Evolutionary conservation across 257 asterid genomes (phyloP), one percentile per base, ranked within the genome.

Genomic region (Jacaranda copaia): DNA sequence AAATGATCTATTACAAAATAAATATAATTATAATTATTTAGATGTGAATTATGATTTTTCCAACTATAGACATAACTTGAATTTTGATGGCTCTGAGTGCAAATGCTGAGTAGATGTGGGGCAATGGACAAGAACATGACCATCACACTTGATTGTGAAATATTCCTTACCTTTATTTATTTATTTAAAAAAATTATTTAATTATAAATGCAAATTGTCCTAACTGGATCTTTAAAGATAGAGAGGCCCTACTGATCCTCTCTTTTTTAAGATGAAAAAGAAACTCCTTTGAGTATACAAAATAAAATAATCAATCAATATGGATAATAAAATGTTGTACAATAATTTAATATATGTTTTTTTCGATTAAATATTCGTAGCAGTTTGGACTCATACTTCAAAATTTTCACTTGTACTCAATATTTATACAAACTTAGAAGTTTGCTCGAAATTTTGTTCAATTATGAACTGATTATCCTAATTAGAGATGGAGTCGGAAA

Each of bases 81-180:
- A 36, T 71, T 71, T 36, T 46, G 65, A 75, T 38, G 25, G 67
- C 55, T 18, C 61, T 40, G 45, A 56, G 49, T 35, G 70, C 5
- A 56, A 67, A 32, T 76, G 84, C 75, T 81, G 82, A 77, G 68
- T 65, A 59, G 85, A 81, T 73, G 15, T 19, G 48, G 49, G 45
- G 68, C 63, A 80, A 59, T 80, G 77, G 80, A 80, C 77, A 74
- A 68, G 43, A 57, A 56, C 70, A 20, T 20, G 74, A 53, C 57
- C 53, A 77, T 40, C 56, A 58, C 74, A 48, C 68, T 36, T 81
- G 77, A 73, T 52, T 6, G 70, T 53, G 74, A 74, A 20, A 55
- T 68, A 19, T 74, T 60, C 19, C 20, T 52, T 14, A 2, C 36
- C n/a, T 72, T 52, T 18, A 14, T 3, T 32, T 38, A 55, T 46